Evolutionary conservation across 2,329 filamentous ascomycete genomes (phyloP).

Genomic region (Ophiostoma ips): DNA sequence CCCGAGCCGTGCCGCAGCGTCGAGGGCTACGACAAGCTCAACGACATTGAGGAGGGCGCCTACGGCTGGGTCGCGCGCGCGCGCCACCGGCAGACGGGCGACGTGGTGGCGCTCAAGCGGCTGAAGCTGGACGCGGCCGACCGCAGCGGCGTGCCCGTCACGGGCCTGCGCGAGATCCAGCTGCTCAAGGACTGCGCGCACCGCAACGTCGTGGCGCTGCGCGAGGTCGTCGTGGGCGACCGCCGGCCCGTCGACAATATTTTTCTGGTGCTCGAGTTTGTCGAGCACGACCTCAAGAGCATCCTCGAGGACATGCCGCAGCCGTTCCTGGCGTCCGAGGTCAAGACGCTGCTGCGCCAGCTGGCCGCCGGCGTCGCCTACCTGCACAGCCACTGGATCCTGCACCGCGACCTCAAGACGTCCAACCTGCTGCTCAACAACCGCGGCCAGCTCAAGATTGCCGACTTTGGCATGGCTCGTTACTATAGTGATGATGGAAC

Average conservation of each 20-base stretch:
- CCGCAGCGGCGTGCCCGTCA: constrained; percentile 67
- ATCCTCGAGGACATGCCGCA: constrained; percentile 89
- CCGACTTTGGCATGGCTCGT: constrained; percentile 95
- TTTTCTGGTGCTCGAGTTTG: constrained; percentile 90
- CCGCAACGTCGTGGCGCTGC: constrained; percentile 66
- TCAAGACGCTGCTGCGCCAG: constrained; percentile 80
- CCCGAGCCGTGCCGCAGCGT: constrained; percentile 54
- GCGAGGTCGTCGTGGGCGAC: constrained; percentile 72
- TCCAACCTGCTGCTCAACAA: constrained; percentile 93
- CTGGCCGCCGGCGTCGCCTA: constrained; percentile 68
- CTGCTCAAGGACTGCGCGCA: constrained; percentile 72
- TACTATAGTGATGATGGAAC: constrained; percentile 51
- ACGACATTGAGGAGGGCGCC: constrained; percentile 93
- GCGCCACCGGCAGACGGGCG: constrained; percentile 55
- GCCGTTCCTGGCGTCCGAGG: constrained; percentile 81
- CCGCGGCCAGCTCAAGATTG: constrained; percentile 84
- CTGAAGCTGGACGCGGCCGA: constrained; percentile 78
- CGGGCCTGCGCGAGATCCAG: constrained; percentile 85
- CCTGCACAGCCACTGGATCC: constrained; percentile 79
- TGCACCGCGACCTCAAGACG: constrained; percentile 88
- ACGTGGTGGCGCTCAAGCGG: constrained; percentile 83
- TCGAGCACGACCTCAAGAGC: constrained; percentile 92
- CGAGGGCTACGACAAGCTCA: constrained; percentile 80
- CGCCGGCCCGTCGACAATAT: constrained; percentile 46
- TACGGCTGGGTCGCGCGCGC: constrained; percentile 92